Evolutionary conservation across 371 early-diverging fungal genomes (phyloP).

Genomic region (Lichtheimia corymbifera): DNA sequence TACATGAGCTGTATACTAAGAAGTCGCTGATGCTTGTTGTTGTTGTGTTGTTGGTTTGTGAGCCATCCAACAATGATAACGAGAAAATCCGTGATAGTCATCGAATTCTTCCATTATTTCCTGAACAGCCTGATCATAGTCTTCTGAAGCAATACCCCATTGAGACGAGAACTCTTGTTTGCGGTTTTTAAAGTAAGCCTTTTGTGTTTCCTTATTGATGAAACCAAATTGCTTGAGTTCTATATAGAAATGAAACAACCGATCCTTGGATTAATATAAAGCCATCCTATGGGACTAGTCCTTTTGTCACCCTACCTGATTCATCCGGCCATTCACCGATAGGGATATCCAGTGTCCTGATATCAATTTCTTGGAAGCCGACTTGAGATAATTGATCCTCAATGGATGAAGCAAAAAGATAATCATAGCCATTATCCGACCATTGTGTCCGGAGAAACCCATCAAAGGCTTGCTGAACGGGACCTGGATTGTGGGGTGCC

Average conservation of each 20-base stretch:
- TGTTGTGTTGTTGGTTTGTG: conserved; percentile 20
- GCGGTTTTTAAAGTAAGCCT: conserved; percentile 34
- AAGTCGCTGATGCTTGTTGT: conserved; percentile 1
- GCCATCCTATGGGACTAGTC: neutral
- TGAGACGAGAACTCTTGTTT: conserved; percentile 29
- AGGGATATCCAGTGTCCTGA: conserved; percentile 39
- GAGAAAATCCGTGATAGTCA: conserved; percentile 41
- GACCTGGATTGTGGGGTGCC: conserved; percentile 44
- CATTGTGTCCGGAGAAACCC: conserved; percentile 36
- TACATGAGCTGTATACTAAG: neutral
- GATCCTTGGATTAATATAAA: neutral
- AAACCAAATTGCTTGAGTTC: conserved; percentile 52
- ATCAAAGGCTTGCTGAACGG: conserved; percentile 49
- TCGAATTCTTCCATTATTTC: conserved; percentile 49
- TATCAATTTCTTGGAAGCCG: conserved; percentile 32
- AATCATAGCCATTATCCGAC: conserved; percentile 24
- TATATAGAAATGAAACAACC: conserved; percentile 1
- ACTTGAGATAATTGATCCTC: conserved; percentile 15
- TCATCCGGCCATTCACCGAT: conserved; percentile 53
- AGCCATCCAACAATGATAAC: conserved; percentile 44
- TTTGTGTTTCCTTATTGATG: conserved; percentile 52
- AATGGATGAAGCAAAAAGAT: conserved; percentile 20
- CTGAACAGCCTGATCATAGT: conserved; percentile 42
- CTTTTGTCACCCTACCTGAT: conserved; percentile 31
- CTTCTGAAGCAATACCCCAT: conserved; percentile 47